Base-by-base conservation (phyloP, 2,329 filamentous ascomycete species). In the Trichoderma pleuroti region DNA sequence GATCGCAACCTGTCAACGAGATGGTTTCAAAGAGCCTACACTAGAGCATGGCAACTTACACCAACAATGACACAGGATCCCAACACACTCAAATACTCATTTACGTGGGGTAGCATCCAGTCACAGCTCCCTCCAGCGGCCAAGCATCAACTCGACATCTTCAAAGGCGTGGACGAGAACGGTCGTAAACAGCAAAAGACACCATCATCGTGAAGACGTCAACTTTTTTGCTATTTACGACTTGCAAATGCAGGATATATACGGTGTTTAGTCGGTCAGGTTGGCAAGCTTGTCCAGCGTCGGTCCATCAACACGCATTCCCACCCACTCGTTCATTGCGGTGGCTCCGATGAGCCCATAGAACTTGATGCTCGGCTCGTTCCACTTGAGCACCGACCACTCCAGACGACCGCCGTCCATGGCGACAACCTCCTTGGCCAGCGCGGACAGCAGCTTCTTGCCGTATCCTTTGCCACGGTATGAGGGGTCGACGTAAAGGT, bases 311-410 rank as follows among this genome's bases (percentile, higher is more conserved):
- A 94, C 89, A 39, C 92, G 86, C 88, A 95, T 90, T 2, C 88
- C 88, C 18, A 93, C 86, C 92, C 92, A 95, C 71, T 92, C 90
- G 72, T 84, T 83, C 90, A 91, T 89, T 74, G 84, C 82, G 74
- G 81, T 84, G 1, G 92, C 92, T 1, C 93, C 92, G 66, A 90
- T 86, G 71, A 84, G 86, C 80, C 90, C 85, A 79, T 98, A 98
- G 77, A 98, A 98, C 75, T 90, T 85, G 82, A 98, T 92, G 79
- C 92, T 94, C 9, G 93, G 92, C 84, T 93, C 88, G 78, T 98
- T 98, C 94, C 94, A 97, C 82, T 93, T 95, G 76, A 98, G 81
- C 73, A 97, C 96, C 74, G 87, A 90, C 95, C 95, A 98, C 78
- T 98, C 94, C 69, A 98, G 82, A 71, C 95, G 86, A 9, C 86